Evolutionary conservation across 768 basidiomycete species (phyloP).

Genomic region (Dendrothele bispora): DNA sequence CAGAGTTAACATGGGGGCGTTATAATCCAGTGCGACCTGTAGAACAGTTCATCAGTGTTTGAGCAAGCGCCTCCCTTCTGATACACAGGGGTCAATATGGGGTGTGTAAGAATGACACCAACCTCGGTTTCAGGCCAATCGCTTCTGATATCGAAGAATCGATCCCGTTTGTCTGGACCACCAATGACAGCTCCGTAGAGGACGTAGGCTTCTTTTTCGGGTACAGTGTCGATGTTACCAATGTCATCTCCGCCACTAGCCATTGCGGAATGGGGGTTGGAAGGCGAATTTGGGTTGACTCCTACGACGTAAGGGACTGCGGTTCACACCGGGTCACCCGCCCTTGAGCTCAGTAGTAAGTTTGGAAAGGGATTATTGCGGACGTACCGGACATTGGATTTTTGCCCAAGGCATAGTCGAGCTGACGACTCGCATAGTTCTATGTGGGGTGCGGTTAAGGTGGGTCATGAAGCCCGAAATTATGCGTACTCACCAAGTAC

Average conservation of each 20-base stretch:
- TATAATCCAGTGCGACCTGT: slow-evolving; percentile 86
- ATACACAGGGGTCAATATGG: background rate
- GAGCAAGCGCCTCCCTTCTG: background rate
- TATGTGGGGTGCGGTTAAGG: slow-evolving; percentile 24
- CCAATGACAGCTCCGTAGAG: slow-evolving; percentile 89
- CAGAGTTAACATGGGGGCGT: slow-evolving; percentile 86
- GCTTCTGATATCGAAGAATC: slow-evolving; percentile 80
- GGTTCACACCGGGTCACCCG: background rate
- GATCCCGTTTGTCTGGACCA: slow-evolving; percentile 75
- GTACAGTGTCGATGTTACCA: slow-evolving; percentile 66
- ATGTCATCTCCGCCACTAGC: slow-evolving; percentile 82
- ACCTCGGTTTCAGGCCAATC: slow-evolving; percentile 93
- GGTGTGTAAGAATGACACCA: slow-evolving; percentile 13
- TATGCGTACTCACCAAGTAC: slow-evolving; percentile 53
- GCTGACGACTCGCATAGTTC: slow-evolving; percentile 74
- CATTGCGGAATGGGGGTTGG: slow-evolving; percentile 88
- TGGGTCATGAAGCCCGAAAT: background rate
- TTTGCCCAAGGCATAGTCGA: slow-evolving; percentile 82
- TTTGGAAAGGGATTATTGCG: too few species aligned
- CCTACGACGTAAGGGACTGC: slow-evolving; percentile 86
- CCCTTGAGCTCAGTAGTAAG: background rate
- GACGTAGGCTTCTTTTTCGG: slow-evolving; percentile 69
- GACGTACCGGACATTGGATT: slow-evolving; percentile 83
- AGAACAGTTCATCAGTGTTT: background rate
- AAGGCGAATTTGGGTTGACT: slow-evolving; percentile 84